Evolutionary conservation across 129 eudicot species (phyloP).

Genomic region (Tanacetum coccineum): DNA sequence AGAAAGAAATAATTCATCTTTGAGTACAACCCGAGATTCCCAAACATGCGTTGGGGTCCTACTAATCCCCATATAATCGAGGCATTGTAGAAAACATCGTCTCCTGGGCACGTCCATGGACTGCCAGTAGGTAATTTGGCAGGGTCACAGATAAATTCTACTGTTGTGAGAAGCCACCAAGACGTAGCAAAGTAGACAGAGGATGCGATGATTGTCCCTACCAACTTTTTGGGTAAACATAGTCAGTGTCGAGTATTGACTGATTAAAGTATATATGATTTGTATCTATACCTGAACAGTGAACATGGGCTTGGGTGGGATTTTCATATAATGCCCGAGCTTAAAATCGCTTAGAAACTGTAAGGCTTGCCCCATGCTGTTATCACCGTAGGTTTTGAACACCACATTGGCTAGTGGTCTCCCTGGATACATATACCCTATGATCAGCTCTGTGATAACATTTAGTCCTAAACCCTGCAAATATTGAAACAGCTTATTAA

Average conservation of each 20-base stretch:
- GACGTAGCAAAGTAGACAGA: slow-evolving; percentile 60
- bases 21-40: slow-evolving; percentile 59
- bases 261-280: not conserved
- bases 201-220: slow-evolving; percentile 51
- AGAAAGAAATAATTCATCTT: slow-evolving; percentile 78
- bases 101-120: slow-evolving; percentile 92
- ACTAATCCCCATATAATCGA: slow-evolving; percentile 90
- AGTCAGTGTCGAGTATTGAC: slow-evolving; percentile 1
- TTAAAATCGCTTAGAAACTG: slow-evolving; percentile 49
- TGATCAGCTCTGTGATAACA: slow-evolving; percentile 56
- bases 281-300: slow-evolving; percentile 39
- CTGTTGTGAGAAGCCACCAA: slow-evolving; percentile 77
- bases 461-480: slow-evolving; percentile 48
- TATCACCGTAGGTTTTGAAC: slow-evolving; percentile 60
- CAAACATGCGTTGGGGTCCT: slow-evolving; percentile 81
- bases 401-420: slow-evolving; percentile 66
- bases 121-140: slow-evolving; percentile 57
- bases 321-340: slow-evolving; percentile 62
- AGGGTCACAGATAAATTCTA: slow-evolving; percentile 60
- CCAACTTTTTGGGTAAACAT: slow-evolving; percentile 30
- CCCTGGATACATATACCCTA: slow-evolving; percentile 61
- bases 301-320: slow-evolving; percentile 66
- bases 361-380: slow-evolving; percentile 57
- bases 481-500: slow-evolving; percentile 1
- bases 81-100: slow-evolving; percentile 80